Evolutionary conservation across 177 flowering plant genomes (phyloP), one percentile per base, ranked within the genome.

Genomic region (Tripterygium wilfordii): DNA sequence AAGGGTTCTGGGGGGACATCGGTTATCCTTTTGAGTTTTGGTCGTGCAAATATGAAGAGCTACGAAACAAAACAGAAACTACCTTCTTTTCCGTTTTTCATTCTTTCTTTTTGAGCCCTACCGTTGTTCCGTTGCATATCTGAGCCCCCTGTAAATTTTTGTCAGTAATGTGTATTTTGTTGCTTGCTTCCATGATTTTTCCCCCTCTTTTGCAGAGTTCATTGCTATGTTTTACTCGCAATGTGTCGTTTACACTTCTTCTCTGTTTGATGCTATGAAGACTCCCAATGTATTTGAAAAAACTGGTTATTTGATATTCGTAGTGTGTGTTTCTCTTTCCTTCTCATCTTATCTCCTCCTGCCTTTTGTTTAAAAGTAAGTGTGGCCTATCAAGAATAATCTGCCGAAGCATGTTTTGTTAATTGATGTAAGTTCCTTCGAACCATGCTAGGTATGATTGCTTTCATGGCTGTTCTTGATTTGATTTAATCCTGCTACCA

Each of bases 131-230:
- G 36, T 30, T 27, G 35, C 37, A 26, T 41, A 30, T 56, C 9
- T n/a, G 54, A 59, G 64, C 46, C 62, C 50, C 41, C 42, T 70
- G 69, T 74, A 74, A 56, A 67, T 44, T 62, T 65, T 62, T 48
- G 46, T 53, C 33, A 38, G 42, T 45, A 54, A 36, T 49, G 32
- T 43, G 48, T 36, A 25, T n/a, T 49, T 38, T 49, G 40, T 17
- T 23, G 16, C 33, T 49, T 37, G 12, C 30, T 51, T 16, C 3
- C 33, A 29, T 42, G 36, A 16, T 33, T 20, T 26, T 27, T 18
- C 13, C 24, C 42, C 21, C 26, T 21, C 18, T 53, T n/a, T 14
- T 50, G 26, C 7, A n/a, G n/a, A n/a, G n/a, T n/a, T n/a, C n/a
- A n/a, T n/a, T n/a, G n/a, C n/a, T n/a, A n/a, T n/a, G n/a, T n/a